These are phyloP conservation scores for Ogataea angusta DNA, from an alignment of 805 yeast genomes.

Conservation along the genomic window DNA sequence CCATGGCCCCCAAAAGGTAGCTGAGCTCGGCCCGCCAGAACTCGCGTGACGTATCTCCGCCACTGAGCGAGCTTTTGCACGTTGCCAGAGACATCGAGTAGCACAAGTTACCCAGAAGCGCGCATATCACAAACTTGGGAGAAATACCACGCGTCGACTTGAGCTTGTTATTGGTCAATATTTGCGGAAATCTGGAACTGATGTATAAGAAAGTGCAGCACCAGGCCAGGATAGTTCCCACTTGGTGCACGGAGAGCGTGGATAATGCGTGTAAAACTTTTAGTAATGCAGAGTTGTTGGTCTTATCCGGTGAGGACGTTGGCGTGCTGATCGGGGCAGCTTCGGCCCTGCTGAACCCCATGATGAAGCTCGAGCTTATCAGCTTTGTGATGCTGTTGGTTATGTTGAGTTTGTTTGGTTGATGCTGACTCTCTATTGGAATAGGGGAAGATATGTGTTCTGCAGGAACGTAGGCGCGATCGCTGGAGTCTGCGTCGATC, in stretches of 20 bases:
- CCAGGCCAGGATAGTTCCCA: constrained; percentile 45
- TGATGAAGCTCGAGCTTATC: constrained; percentile 29
- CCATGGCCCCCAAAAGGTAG: constrained; percentile 50
- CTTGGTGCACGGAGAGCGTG: constrained; percentile 14
- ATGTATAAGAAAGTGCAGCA: constrained; percentile 47
- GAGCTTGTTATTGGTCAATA: constrained; percentile 42
- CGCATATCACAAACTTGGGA: constrained; percentile 46
- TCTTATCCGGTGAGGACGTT: constrained; percentile 1
- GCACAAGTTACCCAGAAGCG: constrained; percentile 47
- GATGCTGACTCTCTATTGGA: constrained; percentile 1
- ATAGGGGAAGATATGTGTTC: constrained; percentile 10
- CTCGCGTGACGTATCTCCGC: constrained; percentile 32
- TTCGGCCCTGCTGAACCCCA: constrained; percentile 30
- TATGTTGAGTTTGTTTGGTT: neutral
- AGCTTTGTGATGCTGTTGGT: constrained; percentile 21
- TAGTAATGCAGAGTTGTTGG: constrained; percentile 25
- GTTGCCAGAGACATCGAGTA: constrained; percentile 48
- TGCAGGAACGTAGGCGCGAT: constrained; percentile 5
- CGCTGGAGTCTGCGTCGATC: neutral
- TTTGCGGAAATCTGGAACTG: constrained; percentile 50
- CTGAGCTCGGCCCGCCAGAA: constrained; percentile 39
- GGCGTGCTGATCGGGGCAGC: constrained; percentile 12
- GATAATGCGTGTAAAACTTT: constrained; percentile 16
- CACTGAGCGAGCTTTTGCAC: constrained; percentile 39
- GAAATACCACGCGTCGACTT: constrained; percentile 52